phyloP scores from a whole-genome alignment of 768 basidiomycete genomes.

The Suillus cothurnatus region DNA sequence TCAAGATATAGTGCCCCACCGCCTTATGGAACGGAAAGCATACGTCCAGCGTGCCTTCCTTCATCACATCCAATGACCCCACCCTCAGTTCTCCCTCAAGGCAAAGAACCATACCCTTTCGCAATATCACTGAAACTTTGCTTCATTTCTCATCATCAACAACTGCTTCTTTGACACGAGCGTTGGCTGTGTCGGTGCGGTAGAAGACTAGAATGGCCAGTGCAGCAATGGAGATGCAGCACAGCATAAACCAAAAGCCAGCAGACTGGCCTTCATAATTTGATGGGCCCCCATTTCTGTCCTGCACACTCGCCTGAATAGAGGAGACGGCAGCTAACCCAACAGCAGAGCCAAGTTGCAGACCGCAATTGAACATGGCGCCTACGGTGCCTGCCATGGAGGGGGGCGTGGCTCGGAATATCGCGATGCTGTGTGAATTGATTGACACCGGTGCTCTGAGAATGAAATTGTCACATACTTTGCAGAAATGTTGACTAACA shows the following conservation, averaged over 20 bases:
- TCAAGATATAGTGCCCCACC: no score
- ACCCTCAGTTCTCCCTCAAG: background rate
- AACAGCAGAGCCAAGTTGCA: conserved; percentile 48
- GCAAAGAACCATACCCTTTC: background rate
- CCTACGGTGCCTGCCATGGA: conserved; percentile 47
- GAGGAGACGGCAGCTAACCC: conserved; percentile 42
- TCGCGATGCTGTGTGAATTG: conserved; percentile 38
- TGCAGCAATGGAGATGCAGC: conserved; percentile 27
- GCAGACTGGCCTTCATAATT: conserved; percentile 41
- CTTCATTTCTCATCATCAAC: background rate
- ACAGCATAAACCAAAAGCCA: conserved; percentile 41
- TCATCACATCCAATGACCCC: background rate
- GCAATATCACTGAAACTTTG: no score
- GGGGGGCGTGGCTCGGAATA: conserved; percentile 45
- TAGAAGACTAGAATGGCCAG: conserved; percentile 4
- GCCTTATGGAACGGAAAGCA: no score
- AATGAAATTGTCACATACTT: conserved; percentile 35
- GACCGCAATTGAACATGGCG: conserved; percentile 49
- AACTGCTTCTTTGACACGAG: no score
- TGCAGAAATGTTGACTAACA: conserved; percentile 29
- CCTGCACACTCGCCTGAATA: conserved; percentile 22
- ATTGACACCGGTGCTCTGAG: background rate
- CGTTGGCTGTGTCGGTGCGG: background rate
- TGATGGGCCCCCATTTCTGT: conserved; percentile 1
- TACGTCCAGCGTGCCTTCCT: background rate